These are phyloP conservation scores for Erodium texanum DNA, from an alignment of 441 rosid genomes.

Conservation along the genomic window DNA sequence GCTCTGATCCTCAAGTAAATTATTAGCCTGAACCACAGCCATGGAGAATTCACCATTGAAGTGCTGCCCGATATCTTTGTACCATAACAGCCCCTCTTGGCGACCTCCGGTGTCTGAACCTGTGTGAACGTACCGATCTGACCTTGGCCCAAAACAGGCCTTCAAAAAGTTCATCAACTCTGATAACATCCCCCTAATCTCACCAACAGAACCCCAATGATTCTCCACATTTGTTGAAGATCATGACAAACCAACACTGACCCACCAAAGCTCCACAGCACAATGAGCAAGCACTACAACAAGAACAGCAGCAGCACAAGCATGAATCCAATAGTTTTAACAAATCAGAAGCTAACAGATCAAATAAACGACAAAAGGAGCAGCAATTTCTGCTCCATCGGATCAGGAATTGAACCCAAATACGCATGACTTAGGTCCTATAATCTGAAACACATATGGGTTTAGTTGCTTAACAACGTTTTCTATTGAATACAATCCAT, in stretches of 20 bases:
- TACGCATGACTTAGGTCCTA: constrained; percentile 3
- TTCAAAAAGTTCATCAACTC: constrained; percentile 70
- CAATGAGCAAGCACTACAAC: constrained; percentile 13
- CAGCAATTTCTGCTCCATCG: constrained; percentile 12
- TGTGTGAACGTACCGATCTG: constrained; percentile 49
- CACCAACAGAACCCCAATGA: constrained; percentile 48
- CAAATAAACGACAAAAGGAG: constrained; percentile 21
- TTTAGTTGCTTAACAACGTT: constrained; percentile 6
- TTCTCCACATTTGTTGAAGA: constrained; percentile 32
- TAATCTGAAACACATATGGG: constrained; percentile 6
- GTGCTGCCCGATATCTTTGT: constrained; percentile 78
- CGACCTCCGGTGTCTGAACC: constrained; percentile 62
- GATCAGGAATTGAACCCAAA: constrained; percentile 11
- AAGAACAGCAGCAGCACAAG: constrained; percentile 4
- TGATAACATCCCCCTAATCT: constrained; percentile 99
- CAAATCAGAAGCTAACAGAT: constrained; percentile 20
- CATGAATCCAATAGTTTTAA: constrained; percentile 4
- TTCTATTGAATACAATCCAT: no score
- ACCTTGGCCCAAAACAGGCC: constrained; percentile 89
- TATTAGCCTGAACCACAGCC: constrained; percentile 98
- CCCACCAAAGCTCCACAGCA: constrained; percentile 5
- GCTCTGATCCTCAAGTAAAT: constrained; percentile 93
- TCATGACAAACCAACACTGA: constrained; percentile 11
- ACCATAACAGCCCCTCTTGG: constrained; percentile 87
- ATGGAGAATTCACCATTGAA: constrained; percentile 82